Evolutionary conservation across 1,139 yeast species (phyloP).

Genomic region (Diutina siamensis): DNA sequence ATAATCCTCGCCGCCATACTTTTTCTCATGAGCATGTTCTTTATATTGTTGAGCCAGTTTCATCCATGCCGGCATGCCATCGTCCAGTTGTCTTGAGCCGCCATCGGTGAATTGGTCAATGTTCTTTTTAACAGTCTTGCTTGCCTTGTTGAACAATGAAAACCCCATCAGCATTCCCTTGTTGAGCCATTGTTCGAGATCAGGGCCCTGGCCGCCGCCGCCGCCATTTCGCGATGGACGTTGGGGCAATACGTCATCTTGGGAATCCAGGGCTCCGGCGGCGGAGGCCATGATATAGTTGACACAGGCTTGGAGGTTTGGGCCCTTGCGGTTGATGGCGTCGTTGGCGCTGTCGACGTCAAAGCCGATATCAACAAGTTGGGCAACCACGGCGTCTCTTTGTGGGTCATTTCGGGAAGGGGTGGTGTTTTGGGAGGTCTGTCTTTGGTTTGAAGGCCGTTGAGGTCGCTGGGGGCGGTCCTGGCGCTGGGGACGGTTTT

Average conservation of each 20-base stretch:
- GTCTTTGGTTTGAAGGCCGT: too few relatives aligned
- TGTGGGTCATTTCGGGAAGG: too few relatives aligned
- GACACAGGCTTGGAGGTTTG: slow-evolving; percentile 56
- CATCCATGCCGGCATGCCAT: slow-evolving; percentile 73
- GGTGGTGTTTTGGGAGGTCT: too few relatives aligned
- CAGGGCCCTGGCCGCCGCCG: slow-evolving; percentile 38
- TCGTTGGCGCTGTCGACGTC: slow-evolving; percentile 45
- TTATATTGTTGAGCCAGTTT: slow-evolving; percentile 41
- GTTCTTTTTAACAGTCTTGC: slow-evolving; percentile 51
- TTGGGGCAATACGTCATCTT: slow-evolving; percentile 25
- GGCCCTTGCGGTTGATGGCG: slow-evolving; percentile 50
- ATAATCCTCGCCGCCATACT: slow-evolving; percentile 27
- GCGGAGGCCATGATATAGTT: slow-evolving; percentile 45
- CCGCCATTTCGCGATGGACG: slow-evolving; percentile 35
- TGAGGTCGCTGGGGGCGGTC: too few relatives aligned
- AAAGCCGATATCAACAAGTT: slow-evolving; percentile 73
- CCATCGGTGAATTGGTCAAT: slow-evolving; percentile 40
- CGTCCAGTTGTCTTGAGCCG: neutral
- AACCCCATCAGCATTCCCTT: slow-evolving; percentile 35
- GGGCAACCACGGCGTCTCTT: slow-evolving; percentile 50
- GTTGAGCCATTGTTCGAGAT: slow-evolving; percentile 32
- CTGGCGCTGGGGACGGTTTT: too few relatives aligned
- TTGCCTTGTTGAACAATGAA: slow-evolving; percentile 47
- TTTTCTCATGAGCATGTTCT: slow-evolving; percentile 27
- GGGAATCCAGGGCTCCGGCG: slow-evolving; percentile 10